These are phyloP conservation scores for Vigna mungo DNA, from an alignment of 306 rosid genomes.

Conservation along the genomic window DNA sequence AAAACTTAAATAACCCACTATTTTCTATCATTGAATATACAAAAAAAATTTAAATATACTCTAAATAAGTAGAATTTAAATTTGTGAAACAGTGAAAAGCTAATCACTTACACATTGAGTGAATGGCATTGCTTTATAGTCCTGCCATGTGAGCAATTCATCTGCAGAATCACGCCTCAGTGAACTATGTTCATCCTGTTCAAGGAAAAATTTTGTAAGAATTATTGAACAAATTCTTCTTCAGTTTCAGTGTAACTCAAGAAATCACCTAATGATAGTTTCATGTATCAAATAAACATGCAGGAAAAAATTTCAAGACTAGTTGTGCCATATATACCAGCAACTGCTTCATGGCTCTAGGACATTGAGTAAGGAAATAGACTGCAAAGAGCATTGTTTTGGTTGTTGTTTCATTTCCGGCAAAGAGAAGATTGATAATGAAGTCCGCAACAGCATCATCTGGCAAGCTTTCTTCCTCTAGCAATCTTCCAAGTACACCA, in stretches of 20 bases:
- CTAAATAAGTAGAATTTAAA: neutral
- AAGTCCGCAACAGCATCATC: slow-evolving; percentile 85
- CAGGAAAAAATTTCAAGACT: neutral
- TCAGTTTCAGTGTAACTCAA: neutral
- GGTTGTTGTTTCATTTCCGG: slow-evolving; percentile 94
- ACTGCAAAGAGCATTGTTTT: slow-evolving; percentile 96
- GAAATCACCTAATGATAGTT: neutral
- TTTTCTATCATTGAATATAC: slow-evolving; percentile 6
- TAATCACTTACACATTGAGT: slow-evolving; percentile 83
- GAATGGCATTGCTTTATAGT: slow-evolving; percentile 85
- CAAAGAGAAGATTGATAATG: slow-evolving; percentile 93
- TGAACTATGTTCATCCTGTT: slow-evolving; percentile 81
- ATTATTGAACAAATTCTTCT: no score
- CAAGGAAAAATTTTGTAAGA: slow-evolving; percentile 32
- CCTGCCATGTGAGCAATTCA: slow-evolving; percentile 79
- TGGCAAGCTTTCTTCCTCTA: slow-evolving; percentile 78
- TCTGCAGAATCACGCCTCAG: slow-evolving; percentile 55
- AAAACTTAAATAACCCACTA: neutral
- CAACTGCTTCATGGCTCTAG: slow-evolving; percentile 72
- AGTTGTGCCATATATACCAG: slow-evolving; percentile 57
- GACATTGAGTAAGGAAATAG: slow-evolving; percentile 83
- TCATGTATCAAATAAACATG: neutral
- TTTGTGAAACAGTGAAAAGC: neutral
- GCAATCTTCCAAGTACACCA: slow-evolving; percentile 76
- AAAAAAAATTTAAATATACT: neutral